Conservation (phyloP, 2,329 filamentous ascomycete genomes). For the Amylocarpus encephaloides region DNA sequence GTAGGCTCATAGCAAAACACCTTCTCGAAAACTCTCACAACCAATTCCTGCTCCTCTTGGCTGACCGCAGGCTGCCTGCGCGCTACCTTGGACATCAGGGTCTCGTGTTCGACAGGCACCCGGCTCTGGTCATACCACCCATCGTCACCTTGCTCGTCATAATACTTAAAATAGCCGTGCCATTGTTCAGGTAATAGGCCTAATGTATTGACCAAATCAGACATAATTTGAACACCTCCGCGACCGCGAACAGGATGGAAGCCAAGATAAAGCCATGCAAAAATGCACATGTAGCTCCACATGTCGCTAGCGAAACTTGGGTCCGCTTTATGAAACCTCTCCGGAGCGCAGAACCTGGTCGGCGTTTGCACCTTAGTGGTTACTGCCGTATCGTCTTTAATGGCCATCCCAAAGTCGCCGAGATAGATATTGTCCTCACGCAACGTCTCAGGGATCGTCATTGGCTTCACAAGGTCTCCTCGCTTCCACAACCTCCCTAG, state of each 20-base stretch:
- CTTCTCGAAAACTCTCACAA: not conserved
- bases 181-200: not conserved
- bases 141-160: not conserved
- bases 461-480: constrained; percentile 1
- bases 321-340: not conserved
- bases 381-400: not conserved
- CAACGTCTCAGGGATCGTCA: not conserved
- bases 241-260: not conserved
- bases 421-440: not conserved
- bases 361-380: not conserved
- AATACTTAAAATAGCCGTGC: not conserved
- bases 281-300: not conserved
- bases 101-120: not conserved
- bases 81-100: not conserved
- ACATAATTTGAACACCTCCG: not conserved
- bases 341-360: not conserved
- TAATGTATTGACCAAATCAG: not conserved
- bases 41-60: not conserved
- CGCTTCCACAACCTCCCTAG: not conserved
- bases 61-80: not conserved
- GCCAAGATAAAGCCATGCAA: not conserved
- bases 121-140: not conserved
- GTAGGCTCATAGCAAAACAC: not conserved
- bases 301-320: not conserved
- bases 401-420: constrained; percentile 3